A percentile compares a stretch with the other conserved stretches of the same genome.
phyloP scores from a whole-genome alignment of 2,329 filamentous ascomycete genomes.

The Huntiella decipiens region DNA sequence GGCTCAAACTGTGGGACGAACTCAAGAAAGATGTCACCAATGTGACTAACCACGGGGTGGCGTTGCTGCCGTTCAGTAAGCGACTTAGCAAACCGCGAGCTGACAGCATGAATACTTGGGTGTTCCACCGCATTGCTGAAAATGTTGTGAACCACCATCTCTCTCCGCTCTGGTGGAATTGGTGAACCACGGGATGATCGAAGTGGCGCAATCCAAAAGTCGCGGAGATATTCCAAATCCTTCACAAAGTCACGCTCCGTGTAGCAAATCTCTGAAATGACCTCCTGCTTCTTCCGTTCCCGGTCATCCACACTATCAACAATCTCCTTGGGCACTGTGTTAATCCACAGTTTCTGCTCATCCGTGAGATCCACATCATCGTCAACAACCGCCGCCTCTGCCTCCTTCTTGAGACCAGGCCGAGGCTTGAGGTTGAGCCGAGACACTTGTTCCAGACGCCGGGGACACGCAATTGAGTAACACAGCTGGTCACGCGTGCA shows the following conservation, averaged over 20 bases:
- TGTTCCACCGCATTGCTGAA: conserved; percentile 88
- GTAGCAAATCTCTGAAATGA: conserved; percentile 97
- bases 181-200: conserved; percentile 57
- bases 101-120: conserved; percentile 69
- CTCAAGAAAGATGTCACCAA: conserved; percentile 88
- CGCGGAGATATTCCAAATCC: conserved; percentile 87
- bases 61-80: conserved; percentile 83
- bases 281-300: conserved; percentile 94
- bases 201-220: conserved; percentile 95
- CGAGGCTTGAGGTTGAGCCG: conserved; percentile 84
- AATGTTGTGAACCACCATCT: conserved; percentile 81
- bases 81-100: conserved; percentile 70
- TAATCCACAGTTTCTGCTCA: conserved; percentile 98
- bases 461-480: conserved; percentile 93
- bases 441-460: conserved; percentile 85
- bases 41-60: conserved; percentile 66
- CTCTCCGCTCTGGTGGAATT: conserved; percentile 70
- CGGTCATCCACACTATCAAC: conserved; percentile 74
- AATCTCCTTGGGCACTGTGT: conserved; percentile 87
- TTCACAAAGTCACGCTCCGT: conserved; percentile 98
- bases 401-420: conserved; percentile 57
- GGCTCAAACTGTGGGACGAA: conserved; percentile 85
- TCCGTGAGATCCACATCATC: conserved; percentile 71
- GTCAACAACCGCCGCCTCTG: conserved; percentile 43
- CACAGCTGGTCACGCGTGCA: conserved; percentile 90